Base-by-base conservation (phyloP, 805 yeast genomes). In the Ogataea dorogensis region DNA sequence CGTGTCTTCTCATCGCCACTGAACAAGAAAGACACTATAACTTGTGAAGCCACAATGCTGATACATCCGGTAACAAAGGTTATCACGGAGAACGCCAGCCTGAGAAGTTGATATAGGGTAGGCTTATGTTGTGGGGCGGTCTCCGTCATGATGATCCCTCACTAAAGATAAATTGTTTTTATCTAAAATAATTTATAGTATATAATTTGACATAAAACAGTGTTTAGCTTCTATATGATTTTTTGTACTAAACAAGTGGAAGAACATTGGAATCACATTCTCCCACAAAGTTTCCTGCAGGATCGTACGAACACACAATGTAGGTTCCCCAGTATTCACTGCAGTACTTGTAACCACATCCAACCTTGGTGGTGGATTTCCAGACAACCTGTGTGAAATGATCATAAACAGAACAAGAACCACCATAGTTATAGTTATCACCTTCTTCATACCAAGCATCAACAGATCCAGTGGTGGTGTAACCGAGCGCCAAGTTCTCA, bases 381-480 rank as follows among this genome's bases (percentile, higher is more conserved):
- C 94, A 84, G 17, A 84, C 73, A 21, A 82, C 53, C 61, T 84
- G 91, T 11, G 91, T 82, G 65, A 84, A 84, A 56, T 84, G 94
- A 38, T 68, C 68, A 38, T 61, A 67, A 37, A 68, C 68, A 47
- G 61, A 67, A 38, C 75, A 79, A 18, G 79, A 76, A 33, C 71
- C 59, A 30, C 60, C 53, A 63, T 59, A 82, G 59, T 74, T 63
- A 62, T 81, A 84, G 34, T 56, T 42, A 8, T 51, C 38, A 46
- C 79, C 81, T 65, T 84, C 91, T 41, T 66, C 59, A 61, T 83
- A 83, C 93, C 93, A 84, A 26, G 82, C 78, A 42, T 79, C 81
- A 24, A 81, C 83, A 18, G 68, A 53, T 19, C 75, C 78, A 9
- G 69, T 58, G 47, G 71, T 71, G 51, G 70, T 47, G 60, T 70